These are phyloP conservation scores for Elongisporangium anandrum DNA, from an alignment of 352 stramenopile species.

Conservation along the genomic window DNA sequence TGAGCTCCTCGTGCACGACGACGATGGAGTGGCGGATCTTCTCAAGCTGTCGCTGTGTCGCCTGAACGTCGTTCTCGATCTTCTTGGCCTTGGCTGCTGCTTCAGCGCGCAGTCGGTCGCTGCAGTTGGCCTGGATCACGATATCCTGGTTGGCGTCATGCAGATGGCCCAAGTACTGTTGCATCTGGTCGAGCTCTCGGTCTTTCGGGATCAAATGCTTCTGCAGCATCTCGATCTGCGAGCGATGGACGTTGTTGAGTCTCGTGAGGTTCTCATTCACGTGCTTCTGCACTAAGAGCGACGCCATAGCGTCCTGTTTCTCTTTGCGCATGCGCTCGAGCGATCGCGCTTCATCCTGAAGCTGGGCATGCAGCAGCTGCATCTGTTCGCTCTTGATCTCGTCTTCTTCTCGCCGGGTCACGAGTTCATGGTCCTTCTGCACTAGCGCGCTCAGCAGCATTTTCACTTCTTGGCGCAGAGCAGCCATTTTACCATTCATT, in stretches of 20 bases:
- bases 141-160: constrained; percentile 68
- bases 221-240: constrained; percentile 67
- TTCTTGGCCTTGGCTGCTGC: constrained; percentile 35
- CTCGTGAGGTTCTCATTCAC: constrained; percentile 51
- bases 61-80: constrained; percentile 31
- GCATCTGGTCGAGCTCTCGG: constrained; percentile 55
- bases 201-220: constrained; percentile 70
- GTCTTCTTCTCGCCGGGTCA: constrained; percentile 23
- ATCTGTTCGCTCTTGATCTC: constrained; percentile 24
- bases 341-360: constrained; percentile 28
- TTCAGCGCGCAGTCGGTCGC: constrained; percentile 50
- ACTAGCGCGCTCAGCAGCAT: constrained; percentile 57
- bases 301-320: constrained; percentile 27
- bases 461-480: constrained; percentile 62
- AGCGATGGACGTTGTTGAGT: constrained; percentile 66
- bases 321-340: constrained; percentile 26
- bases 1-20: constrained; percentile 60
- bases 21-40: constrained; percentile 49
- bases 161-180: constrained; percentile 49
- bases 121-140: constrained; percentile 64
- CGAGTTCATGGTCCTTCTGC: constrained; percentile 55
- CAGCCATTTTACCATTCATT: constrained; percentile 47
- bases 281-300: constrained; percentile 33
- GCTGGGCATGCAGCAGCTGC: constrained; percentile 20
- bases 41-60: constrained; percentile 31